Conservation (phyloP, 2,329 filamentous ascomycete species). For the Proliferodiscus dingleyae region DNA sequence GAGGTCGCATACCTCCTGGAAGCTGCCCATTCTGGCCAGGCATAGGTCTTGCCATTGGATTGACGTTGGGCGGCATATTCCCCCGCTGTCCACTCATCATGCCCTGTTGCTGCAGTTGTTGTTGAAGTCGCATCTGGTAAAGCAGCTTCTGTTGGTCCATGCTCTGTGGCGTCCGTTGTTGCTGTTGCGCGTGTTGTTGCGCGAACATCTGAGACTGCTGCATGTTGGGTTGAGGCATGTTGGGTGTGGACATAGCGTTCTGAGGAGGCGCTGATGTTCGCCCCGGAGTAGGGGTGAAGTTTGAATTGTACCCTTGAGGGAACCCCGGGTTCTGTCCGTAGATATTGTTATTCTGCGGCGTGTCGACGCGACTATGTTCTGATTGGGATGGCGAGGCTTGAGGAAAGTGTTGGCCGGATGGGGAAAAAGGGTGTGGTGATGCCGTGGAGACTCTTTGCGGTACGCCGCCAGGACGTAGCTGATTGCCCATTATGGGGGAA, state of each 20-base stretch:
- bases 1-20: conserved; percentile 45
- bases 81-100: conserved; percentile 32
- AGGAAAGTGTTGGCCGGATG: conserved; percentile 66
- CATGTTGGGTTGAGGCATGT: conserved; percentile 37
- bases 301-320: conserved; percentile 52
- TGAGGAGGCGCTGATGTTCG: conserved; percentile 51
- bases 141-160: conserved; percentile 69
- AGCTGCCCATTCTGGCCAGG: conserved; percentile 54
- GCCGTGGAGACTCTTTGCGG: conserved; percentile 83
- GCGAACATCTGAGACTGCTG: conserved; percentile 33
- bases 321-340: conserved; percentile 59
- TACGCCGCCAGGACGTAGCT: conserved; percentile 64
- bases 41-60: conserved; percentile 40
- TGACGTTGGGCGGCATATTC: conserved; percentile 39
- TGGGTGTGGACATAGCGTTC: conserved; percentile 47
- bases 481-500: conserved; percentile 86
- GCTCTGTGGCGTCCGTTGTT: conserved; percentile 42
- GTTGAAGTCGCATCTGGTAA: conserved; percentile 80
- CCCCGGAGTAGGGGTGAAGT: conserved; percentile 51
- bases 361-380: conserved; percentile 63
- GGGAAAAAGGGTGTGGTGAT: conserved; percentile 87
- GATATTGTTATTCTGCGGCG: conserved; percentile 63
- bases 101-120: conserved; percentile 61
- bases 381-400: conserved; percentile 74
- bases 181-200: conserved; percentile 22